These are phyloP conservation scores for Firmiana major DNA, from an alignment of 345 rosid species.

Conservation along the genomic window DNA sequence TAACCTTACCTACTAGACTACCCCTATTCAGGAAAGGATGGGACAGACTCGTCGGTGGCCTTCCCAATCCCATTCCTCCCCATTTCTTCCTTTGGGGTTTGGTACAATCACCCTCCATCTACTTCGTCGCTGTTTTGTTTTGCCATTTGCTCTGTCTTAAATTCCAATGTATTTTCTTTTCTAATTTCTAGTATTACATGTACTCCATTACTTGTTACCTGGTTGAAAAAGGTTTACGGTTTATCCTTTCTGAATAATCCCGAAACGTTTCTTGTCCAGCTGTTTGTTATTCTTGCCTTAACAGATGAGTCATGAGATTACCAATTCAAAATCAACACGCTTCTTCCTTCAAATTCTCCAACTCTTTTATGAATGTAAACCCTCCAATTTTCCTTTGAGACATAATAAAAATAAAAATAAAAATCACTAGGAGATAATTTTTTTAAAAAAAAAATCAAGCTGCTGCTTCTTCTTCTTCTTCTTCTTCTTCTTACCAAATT, in stretches of 20 bases:
- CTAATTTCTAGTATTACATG: too few relatives aligned
- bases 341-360: background rate
- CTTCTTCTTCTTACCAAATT: background rate
- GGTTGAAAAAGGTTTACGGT: background rate
- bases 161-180: background rate
- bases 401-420: background rate
- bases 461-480: too few relatives aligned
- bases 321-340: background rate
- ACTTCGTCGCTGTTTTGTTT: too few relatives aligned
- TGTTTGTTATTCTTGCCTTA: background rate
- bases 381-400: background rate
- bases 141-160: too few relatives aligned
- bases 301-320: background rate
- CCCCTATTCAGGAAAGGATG: too few relatives aligned
- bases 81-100: background rate
- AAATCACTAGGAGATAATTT: too few relatives aligned
- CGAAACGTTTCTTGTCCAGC: background rate
- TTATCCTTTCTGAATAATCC: background rate
- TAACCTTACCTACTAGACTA: background rate
- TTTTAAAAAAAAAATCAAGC: too few relatives aligned
- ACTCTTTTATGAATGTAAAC: background rate
- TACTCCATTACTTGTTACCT: background rate
- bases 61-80: background rate
- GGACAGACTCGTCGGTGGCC: background rate
- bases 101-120: background rate